Evolutionary conservation across 805 yeast species (phyloP), one percentile per base, ranked within the genome.

Genomic region (Nadsonia fulvescens): DNA sequence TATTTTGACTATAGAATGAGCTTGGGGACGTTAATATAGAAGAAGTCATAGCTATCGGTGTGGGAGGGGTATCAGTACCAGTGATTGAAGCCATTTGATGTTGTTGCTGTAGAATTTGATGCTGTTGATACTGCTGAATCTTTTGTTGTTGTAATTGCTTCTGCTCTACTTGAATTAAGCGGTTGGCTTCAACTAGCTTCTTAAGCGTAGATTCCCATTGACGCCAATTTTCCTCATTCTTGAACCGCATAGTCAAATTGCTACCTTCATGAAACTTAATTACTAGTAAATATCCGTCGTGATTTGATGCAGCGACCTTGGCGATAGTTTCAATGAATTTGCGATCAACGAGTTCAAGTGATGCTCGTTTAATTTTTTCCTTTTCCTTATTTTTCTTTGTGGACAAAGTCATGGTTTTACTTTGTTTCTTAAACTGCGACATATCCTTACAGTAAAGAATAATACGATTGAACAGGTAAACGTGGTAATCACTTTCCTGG

Each of bases 401-500:
- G 24, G 61, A 52, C 11, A 65, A 47, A 19, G 69, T 44, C 28
- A 43, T 50, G 5, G 62, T 49, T 24, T 66, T 54, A 10, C 20
- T 15, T 15, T 14, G 10, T 43, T 65, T 69, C 35, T 63, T 61
- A 25, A 57, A 44, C 6, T 53, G 47, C 5, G 43, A 32, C 14
- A 61, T 52, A 41, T 73, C 82, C 39, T 70, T 70, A 51, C 78
- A 77, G 34, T 70, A 57, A 18, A 70, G 53, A 10, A 70, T 55
- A 32, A 66, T 66, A 33, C 61, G 63, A 44, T 89, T 95, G 48
- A 89, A 86, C 12, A 89, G 58, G 41, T 81, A 89, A 12, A 91
- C 82, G 42, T 75, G 75, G 47, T 81, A 86, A 40, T 83, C 95
- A 29, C 75, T 69, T 45, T 86, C 95, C 28, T 60, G 53, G 38